Base-by-base conservation (phyloP, 805 yeast genomes). In the Teunomyces panamensis region DNA sequence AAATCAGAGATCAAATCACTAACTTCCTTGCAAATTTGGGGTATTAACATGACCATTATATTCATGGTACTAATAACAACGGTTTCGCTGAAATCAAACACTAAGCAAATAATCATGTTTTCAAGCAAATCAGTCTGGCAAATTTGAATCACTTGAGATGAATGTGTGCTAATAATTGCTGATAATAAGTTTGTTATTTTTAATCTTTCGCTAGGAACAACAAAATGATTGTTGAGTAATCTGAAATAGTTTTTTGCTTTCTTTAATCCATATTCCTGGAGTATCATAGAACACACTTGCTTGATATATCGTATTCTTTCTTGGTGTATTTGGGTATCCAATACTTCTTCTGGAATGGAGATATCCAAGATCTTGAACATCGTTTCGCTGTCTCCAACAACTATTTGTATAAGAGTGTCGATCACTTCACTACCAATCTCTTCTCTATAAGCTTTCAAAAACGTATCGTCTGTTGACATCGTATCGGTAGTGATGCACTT, bases 301-400 rank as follows among this genome's bases (percentile, higher is more conserved):
- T 69, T 66, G 7, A 78, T 67, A 49, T 77, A 80, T 29, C 87
- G 61, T 11, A 65, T 54, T 11, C 84, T 62, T 56, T 83, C 89
- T 43, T 68, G 74, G 28, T 62, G 59, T 24, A 63, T 69, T 16
- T 70, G 77, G n/a, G 63, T 54, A 11, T 55, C 53, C 32, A 45
- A 47, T 9, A 62, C 64, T 5, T 47, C 54, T 0, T 52, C 56
- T 4, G 50, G 44, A 1, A 50, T 45, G 2, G 51, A 24, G 9
- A 63, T 32, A 11, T 54, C 53, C 8, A 67, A 57, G 6, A 55
- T 43, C 10, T 53, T 56, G 29, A 55, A 54, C 5, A 47, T 49
- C 3, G 48, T 41, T 4, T 46, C 49, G 14, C 52, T 50, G 2
- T 50, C 48, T 3, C 67, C 68, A 6, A 67, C 39, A 48, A 56